These are phyloP conservation scores for Naganishia sp. DNA, from an alignment of 1,284 basidiomycete genomes.

Conservation along the genomic window DNA sequence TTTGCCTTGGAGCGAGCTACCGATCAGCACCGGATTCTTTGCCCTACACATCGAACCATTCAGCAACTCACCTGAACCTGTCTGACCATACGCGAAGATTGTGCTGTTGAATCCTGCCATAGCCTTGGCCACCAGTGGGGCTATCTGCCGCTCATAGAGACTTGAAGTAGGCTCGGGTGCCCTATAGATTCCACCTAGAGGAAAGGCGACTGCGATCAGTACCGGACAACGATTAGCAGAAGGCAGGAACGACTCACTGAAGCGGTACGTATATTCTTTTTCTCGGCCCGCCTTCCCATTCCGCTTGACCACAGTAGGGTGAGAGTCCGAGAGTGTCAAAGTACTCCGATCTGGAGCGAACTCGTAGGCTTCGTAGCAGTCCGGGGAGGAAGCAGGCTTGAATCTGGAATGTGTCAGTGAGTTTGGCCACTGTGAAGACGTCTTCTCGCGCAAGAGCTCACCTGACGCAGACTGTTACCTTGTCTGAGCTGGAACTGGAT, in stretches of 20 bases:
- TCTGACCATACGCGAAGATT: constrained; percentile 54
- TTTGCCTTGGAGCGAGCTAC: constrained; percentile 27
- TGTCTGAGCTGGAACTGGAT: constrained; percentile 10
- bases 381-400: constrained; percentile 32
- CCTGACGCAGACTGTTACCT: constrained; percentile 32
- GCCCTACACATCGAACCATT: background rate
- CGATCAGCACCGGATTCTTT: constrained; percentile 1
- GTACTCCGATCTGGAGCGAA: constrained; percentile 36
- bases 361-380: constrained; percentile 46
- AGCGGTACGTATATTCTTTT: constrained; percentile 50
- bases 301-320: constrained; percentile 51
- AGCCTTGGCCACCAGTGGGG: constrained; percentile 57
- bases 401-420: constrained; percentile 3
- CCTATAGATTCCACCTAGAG: constrained; percentile 52
- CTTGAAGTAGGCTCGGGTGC: constrained; percentile 51
- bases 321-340: constrained; percentile 46
- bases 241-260: constrained; percentile 43
- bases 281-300: constrained; percentile 52
- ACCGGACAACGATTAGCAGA: background rate
- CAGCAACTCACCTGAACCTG: constrained; percentile 31
- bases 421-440: background rate
- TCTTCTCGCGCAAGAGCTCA: background rate
- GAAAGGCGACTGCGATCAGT: background rate
- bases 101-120: constrained; percentile 63
- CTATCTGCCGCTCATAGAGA: constrained; percentile 57